phyloP scores from a whole-genome alignment of 2,329 filamentous ascomycete species.

The Lecanoromycetidae sp. region DNA sequence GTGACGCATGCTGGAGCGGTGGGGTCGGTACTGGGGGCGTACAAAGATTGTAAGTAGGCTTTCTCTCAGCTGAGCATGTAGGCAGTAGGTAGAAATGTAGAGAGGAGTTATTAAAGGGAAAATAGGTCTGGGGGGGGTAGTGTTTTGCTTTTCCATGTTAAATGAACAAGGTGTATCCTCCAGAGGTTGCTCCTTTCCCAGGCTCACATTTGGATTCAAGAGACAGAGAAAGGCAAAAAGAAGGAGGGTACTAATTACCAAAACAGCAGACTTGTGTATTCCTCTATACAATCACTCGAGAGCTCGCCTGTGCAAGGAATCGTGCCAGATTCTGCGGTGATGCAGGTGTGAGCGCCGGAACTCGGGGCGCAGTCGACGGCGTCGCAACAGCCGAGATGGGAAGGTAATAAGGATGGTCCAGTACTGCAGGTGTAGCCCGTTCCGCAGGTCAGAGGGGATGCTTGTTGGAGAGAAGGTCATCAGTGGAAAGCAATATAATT shows the following conservation, averaged over 20 bases:
- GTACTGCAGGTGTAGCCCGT: constrained; percentile 5
- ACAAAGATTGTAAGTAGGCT: constrained; percentile 1
- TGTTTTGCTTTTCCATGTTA: not conserved
- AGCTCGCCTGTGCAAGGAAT: constrained; percentile 6
- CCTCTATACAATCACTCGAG: not conserved
- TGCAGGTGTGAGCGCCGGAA: constrained; percentile 6
- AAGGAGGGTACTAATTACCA: not conserved
- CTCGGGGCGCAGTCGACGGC: constrained; percentile 7
- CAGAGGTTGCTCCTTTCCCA: not conserved
- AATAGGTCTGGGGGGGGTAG: not conserved
- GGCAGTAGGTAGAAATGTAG: not conserved
- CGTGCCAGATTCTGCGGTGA: constrained; percentile 4
- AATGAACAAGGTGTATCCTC: not conserved
- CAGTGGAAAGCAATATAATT: not conserved
- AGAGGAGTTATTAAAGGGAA: not conserved
- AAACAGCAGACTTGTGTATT: constrained; percentile 7
- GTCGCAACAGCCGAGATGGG: constrained; percentile 5
- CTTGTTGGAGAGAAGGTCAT: constrained; percentile 1
- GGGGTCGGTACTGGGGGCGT: constrained; percentile 6
- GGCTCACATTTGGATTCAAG: not conserved
- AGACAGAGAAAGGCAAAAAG: constrained; percentile 1
- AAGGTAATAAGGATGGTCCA: constrained; percentile 2
- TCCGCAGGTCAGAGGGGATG: constrained; percentile 5
- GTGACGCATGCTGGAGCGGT: constrained; percentile 9
- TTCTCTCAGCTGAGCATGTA: not conserved